phyloP scores from a whole-genome alignment of 2,329 filamentous ascomycete species.

The Pyricularia grisea region DNA sequence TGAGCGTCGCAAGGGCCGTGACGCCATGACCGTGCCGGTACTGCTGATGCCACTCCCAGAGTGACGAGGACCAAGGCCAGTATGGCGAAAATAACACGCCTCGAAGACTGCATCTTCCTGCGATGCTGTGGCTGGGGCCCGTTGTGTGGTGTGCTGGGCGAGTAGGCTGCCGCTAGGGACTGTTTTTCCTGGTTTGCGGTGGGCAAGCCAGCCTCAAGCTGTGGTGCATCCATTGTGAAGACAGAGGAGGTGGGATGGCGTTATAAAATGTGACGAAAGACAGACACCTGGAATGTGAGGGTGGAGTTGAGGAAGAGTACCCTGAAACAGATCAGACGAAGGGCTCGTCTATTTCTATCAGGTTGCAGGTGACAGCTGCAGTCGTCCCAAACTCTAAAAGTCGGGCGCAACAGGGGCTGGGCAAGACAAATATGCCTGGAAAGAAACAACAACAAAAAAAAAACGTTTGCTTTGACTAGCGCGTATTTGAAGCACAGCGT shows the following conservation, averaged over 20 bases:
- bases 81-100: conserved; percentile 4
- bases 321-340: background rate
- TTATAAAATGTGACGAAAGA: background rate
- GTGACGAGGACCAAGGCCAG: conserved; percentile 2
- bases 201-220: conserved; percentile 5
- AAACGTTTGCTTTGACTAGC: background rate
- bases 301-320: background rate
- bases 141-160: background rate
- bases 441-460: background rate
- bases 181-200: conserved; percentile 4
- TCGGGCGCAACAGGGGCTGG: background rate
- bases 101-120: conserved; percentile 4
- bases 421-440: background rate
- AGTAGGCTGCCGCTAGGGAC: background rate
- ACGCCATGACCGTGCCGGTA: background rate
- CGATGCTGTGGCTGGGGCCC: background rate
- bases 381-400: background rate
- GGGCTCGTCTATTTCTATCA: background rate
- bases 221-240: background rate
- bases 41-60: conserved; percentile 2
- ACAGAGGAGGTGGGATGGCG: background rate
- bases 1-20: background rate
- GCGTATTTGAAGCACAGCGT: background rate
- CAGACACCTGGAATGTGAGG: background rate
- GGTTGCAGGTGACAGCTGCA: background rate